Conservation (phyloP, 2,329 filamentous ascomycete species). For the Furcasterigmium furcatum region DNA sequence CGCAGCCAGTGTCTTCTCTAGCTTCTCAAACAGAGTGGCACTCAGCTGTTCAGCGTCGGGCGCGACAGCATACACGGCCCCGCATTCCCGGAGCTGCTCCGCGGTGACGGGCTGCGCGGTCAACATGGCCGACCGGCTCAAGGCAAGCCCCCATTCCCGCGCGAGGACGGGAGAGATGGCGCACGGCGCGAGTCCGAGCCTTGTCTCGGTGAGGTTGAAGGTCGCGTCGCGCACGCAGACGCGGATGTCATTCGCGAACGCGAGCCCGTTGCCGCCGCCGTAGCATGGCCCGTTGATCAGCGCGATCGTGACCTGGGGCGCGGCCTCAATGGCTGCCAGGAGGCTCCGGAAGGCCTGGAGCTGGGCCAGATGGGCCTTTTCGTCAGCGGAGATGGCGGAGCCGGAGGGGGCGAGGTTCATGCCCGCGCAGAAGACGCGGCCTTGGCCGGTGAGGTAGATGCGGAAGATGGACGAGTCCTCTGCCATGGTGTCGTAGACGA, state of each 20-base stretch:
- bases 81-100: constrained; percentile 17
- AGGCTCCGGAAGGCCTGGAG: constrained; percentile 16
- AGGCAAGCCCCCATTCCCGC: constrained; percentile 27
- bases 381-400: background rate
- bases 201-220: constrained; percentile 29
- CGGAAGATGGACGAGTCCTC: constrained; percentile 21
- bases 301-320: constrained; percentile 32
- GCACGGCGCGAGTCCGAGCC: constrained; percentile 26
- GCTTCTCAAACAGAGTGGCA: constrained; percentile 13
- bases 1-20: constrained; percentile 15
- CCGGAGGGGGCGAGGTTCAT: constrained; percentile 21
- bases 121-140: constrained; percentile 28
- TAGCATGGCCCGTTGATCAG: constrained; percentile 31
- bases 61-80: constrained; percentile 19
- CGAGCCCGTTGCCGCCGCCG: constrained; percentile 34
- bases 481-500: constrained; percentile 14
- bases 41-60: constrained; percentile 11
- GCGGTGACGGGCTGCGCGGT: constrained; percentile 21
- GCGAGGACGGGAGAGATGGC: constrained; percentile 29
- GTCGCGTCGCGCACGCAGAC: constrained; percentile 7
- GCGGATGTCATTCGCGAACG: constrained; percentile 34
- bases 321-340: constrained; percentile 28
- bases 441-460: constrained; percentile 24
- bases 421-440: constrained; percentile 32
- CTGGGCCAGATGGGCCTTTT: background rate